Percentiles rank a stretch among this genome's conserved stretches.
phyloP scores from a whole-genome alignment of 305 asterid genomes.

The Fraxinus latifolia region DNA sequence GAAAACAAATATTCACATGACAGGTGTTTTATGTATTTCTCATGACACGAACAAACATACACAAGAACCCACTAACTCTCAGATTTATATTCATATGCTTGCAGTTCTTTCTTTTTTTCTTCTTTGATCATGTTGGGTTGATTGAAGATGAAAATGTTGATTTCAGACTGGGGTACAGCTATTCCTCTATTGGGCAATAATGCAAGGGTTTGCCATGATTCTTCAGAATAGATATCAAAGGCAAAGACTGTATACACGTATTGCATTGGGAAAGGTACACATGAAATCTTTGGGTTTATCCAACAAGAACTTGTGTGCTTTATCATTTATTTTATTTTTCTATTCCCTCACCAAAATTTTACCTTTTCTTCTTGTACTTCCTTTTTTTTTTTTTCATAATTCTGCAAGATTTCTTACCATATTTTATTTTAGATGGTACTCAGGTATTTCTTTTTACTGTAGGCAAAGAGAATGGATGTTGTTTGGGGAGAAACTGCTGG shows the following conservation, averaged over 20 bases:
- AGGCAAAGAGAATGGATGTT: slow-evolving; percentile 74
- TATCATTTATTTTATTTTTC: neutral
- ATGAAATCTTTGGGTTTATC: slow-evolving; percentile 4
- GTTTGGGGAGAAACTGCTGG: slow-evolving; percentile 64
- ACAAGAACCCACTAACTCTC: neutral
- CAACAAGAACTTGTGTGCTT: slow-evolving; percentile 4
- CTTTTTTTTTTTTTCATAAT: slow-evolving; percentile 1
- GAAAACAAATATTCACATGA: neutral
- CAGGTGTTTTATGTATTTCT: neutral
- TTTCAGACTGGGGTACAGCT: slow-evolving; percentile 81
- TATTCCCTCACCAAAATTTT: neutral
- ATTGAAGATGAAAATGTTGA: slow-evolving; percentile 26
- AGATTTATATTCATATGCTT: neutral
- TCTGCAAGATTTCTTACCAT: slow-evolving; percentile 1
- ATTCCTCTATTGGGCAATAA: slow-evolving; percentile 88
- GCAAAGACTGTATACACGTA: slow-evolving; percentile 96
- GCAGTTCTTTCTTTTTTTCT: neutral
- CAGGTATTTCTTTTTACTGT: slow-evolving; percentile 24
- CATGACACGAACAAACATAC: neutral
- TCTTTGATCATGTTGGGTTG: neutral
- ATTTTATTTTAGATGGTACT: slow-evolving; percentile 12
- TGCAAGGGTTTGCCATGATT: slow-evolving; percentile 98
- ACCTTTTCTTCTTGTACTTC: neutral
- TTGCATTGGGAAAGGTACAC: slow-evolving; percentile 92
- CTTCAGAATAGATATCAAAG: slow-evolving; percentile 95